phyloP scores from a whole-genome alignment of 495 filamentous ascomycete species.

The Corynascus novoguineensis region DNA sequence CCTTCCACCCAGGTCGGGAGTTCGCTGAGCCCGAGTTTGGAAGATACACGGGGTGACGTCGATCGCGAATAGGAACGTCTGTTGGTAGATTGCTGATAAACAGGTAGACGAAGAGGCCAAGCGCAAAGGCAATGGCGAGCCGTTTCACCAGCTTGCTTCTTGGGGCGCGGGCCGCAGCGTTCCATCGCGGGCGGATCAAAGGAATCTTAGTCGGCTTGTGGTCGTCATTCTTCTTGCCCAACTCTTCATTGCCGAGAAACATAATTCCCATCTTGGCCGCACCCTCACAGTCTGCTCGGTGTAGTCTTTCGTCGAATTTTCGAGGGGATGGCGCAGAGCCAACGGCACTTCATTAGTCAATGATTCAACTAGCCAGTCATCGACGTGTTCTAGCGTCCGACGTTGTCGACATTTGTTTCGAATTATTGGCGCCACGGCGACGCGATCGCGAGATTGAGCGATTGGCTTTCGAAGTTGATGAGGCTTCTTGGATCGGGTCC shows the following conservation, averaged over 20 bases:
- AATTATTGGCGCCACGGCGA: not conserved
- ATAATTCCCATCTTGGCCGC: conserved; percentile 36
- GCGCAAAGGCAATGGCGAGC: conserved; percentile 27
- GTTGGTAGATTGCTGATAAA: conserved; percentile 43
- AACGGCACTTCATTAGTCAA: not conserved
- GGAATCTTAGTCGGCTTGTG: conserved; percentile 32
- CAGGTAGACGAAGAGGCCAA: conserved; percentile 34
- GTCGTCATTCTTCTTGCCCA: conserved; percentile 50
- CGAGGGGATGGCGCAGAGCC: not conserved
- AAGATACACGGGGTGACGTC: conserved; percentile 26
- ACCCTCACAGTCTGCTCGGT: not conserved
- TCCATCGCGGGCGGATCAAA: conserved; percentile 30
- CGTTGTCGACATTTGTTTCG: not conserved
- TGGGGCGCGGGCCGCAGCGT: conserved; percentile 23
- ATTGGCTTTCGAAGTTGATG: not conserved
- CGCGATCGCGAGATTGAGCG: not conserved
- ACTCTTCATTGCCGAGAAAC: conserved; percentile 40
- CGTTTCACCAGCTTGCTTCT: conserved; percentile 38
- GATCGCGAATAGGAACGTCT: conserved; percentile 28
- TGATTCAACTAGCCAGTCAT: not conserved
- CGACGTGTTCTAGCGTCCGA: not conserved
- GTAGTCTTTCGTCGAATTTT: not conserved
- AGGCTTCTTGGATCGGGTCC: not conserved
- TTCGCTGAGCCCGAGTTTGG: too few species aligned
- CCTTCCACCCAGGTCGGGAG: too few species aligned